phyloP scores from a whole-genome alignment of 2,329 filamentous ascomycete species.

The Colletotrichum phormii region DNA sequence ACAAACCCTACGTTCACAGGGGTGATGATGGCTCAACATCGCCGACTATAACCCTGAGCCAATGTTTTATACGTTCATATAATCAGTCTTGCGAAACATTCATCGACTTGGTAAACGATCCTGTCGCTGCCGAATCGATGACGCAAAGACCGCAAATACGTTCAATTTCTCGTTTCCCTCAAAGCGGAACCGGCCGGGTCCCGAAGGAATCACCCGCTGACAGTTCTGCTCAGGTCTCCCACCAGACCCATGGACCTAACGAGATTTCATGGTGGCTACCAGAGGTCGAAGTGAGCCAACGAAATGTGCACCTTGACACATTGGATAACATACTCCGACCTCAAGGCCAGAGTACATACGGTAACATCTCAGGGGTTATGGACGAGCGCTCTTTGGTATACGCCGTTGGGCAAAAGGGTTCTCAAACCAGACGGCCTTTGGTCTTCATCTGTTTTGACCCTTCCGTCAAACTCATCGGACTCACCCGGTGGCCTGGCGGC shows the following conservation, averaged over 20 bases:
- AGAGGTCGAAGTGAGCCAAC: conserved; percentile 11
- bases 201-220: not conserved
- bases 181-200: not conserved
- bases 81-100: conserved; percentile 64
- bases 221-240: not conserved
- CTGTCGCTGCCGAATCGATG: conserved; percentile 44
- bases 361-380: conserved; percentile 53
- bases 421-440: conserved; percentile 46
- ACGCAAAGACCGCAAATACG: conserved; percentile 59
- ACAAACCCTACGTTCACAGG: conserved; percentile 59
- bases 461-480: conserved; percentile 45
- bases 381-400: conserved; percentile 63
- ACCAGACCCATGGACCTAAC: not conserved
- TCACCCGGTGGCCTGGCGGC: conserved; percentile 40
- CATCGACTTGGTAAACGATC: conserved; percentile 69
- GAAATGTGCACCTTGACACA: conserved; percentile 34
- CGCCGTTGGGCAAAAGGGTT: conserved; percentile 44
- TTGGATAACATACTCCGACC: conserved; percentile 51
- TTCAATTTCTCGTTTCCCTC: conserved; percentile 16
- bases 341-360: conserved; percentile 46
- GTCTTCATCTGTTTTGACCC: conserved; percentile 59
- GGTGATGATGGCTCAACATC: conserved; percentile 56
- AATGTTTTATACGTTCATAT: conserved; percentile 68
- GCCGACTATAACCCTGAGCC: conserved; percentile 61
- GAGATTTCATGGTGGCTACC: conserved; percentile 42